A percentile compares a stretch with the other conserved stretches of the same genome.
These are phyloP conservation scores for Aspergillus sp. DNA, from an alignment of 2,329 filamentous ascomycete genomes.

Conservation along the genomic window DNA sequence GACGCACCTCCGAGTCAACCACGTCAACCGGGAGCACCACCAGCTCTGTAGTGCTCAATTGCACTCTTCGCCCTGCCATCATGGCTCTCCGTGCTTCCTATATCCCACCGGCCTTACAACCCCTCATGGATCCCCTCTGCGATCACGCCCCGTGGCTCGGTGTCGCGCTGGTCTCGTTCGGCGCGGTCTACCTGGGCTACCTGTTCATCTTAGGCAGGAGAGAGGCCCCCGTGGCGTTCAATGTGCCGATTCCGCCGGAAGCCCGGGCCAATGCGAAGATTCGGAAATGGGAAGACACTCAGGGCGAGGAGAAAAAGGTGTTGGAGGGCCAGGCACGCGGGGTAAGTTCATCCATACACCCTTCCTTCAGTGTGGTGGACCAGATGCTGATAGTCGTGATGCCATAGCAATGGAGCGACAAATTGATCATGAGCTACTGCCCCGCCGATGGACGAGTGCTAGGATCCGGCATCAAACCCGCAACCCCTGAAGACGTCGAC, in stretches of 20 bases:
- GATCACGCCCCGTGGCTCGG: constrained; percentile 22
- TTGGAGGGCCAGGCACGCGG: constrained; percentile 39
- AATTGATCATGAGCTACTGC: constrained; percentile 52
- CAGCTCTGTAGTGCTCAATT: constrained; percentile 11
- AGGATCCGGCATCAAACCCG: constrained; percentile 64
- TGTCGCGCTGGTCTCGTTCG: constrained; percentile 28
- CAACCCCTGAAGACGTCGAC: constrained; percentile 75
- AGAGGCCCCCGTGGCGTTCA: constrained; percentile 38
- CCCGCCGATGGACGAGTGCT: constrained; percentile 86
- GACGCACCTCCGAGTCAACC: too few relatives aligned
- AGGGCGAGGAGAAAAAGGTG: constrained; percentile 33
- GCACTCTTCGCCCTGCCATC: constrained; percentile 10
- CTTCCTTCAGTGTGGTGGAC: too few relatives aligned
- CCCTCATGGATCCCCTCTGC: constrained; percentile 17
- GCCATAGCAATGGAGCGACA: constrained; percentile 38
- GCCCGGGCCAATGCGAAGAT: constrained; percentile 30
- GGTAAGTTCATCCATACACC: constrained; percentile 29
- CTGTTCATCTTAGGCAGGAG: constrained; percentile 26
- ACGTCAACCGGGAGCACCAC: background rate
- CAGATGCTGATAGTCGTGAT: constrained; percentile 14
- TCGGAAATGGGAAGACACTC: constrained; percentile 36
- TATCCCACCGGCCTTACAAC: constrained; percentile 21
- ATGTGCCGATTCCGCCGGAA: constrained; percentile 37
- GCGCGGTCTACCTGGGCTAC: constrained; percentile 32
- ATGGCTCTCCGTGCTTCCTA: constrained; percentile 26